Base-by-base conservation (phyloP, 1,284 basidiomycete genomes). In the Papiliotrema nemorosa region DNA sequence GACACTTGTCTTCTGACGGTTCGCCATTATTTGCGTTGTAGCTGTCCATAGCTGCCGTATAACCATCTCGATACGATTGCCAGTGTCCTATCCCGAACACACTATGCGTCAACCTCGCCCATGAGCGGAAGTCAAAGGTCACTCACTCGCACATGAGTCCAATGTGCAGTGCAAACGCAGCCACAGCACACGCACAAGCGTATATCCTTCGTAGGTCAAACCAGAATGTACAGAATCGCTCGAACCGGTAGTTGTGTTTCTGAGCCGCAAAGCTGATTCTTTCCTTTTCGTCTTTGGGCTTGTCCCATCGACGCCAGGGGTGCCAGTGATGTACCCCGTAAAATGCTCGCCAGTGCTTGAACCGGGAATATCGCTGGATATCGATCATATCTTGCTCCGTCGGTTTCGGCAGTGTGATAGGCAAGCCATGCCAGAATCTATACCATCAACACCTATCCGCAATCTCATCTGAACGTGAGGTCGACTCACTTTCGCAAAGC, bases 171-270 rank as follows among this genome's bases (percentile, higher is more conserved):
- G 44, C 27, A 26, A 67, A 48, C 42, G 57, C 36, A 6, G 20
- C 47, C 1, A 57, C 3, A 2, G 49, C 52, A 20, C 50, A 51
- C 3, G 47, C 25, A 10, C 58, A 50, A 12, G 53, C 50, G 14
- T 38, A 34, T 4, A 43, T 41, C 33, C 64, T 52, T 21, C 64
- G 31, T 5, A 57, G 25, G 35, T 65, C 62, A 44, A 66, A 63
- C 55, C 54, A 64, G 38, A 39, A 39, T 9, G 34, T 26, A 10
- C 16, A 38, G 35, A 44, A 53, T 24, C 50, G 14, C 33, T 41
- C 29, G 16, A 20, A 47, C 18, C 29, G 29, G 14, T 31, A 31
- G 27, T 25, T 43, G 27, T 49, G 6, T 37, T 25, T 27, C 22
- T 44, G 40, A 21, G 9, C 5, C 14, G 18, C 21, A 3, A 24